These are phyloP conservation scores for Elongisporangium anandrum DNA, from an alignment of 352 stramenopile genomes.

Conservation along the genomic window DNA sequence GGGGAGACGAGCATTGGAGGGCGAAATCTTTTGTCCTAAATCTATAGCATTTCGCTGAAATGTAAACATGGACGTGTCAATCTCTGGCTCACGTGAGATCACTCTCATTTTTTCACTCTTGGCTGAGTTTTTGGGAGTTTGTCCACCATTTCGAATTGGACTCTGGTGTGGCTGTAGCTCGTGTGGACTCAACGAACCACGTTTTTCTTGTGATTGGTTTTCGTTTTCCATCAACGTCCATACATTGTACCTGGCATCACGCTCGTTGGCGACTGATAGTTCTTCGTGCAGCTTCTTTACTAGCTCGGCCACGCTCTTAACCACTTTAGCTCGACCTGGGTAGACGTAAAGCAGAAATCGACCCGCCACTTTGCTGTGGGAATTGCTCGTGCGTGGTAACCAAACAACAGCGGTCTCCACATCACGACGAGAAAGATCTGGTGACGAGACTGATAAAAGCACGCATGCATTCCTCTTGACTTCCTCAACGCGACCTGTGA, in stretches of 20 bases:
- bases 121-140: too few species aligned
- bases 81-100: too few species aligned
- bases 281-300: slow-evolving; percentile 54
- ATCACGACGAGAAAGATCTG: neutral
- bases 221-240: slow-evolving; percentile 23
- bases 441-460: slow-evolving; percentile 19
- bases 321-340: slow-evolving; percentile 61
- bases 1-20: too few species aligned
- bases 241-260: slow-evolving; percentile 28
- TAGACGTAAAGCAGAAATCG: slow-evolving; percentile 58
- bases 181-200: too few species aligned
- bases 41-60: too few species aligned
- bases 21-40: too few species aligned
- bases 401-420: slow-evolving; percentile 39
- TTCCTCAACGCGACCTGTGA: slow-evolving; percentile 28
- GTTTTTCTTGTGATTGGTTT: too few species aligned
- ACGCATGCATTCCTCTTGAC: slow-evolving; percentile 24
- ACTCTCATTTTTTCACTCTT: too few species aligned
- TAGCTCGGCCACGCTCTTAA: slow-evolving; percentile 45
- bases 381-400: slow-evolving; percentile 15
- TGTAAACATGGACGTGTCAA: too few species aligned
- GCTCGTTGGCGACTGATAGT: slow-evolving; percentile 14
- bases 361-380: slow-evolving; percentile 8
- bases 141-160: too few species aligned
- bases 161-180: too few species aligned